Percentiles rank a stretch among this genome's conserved stretches.
These are phyloP conservation scores for Nicotiana noctiflora DNA, from an alignment of 257 asterid genomes.

Conservation along the genomic window DNA sequence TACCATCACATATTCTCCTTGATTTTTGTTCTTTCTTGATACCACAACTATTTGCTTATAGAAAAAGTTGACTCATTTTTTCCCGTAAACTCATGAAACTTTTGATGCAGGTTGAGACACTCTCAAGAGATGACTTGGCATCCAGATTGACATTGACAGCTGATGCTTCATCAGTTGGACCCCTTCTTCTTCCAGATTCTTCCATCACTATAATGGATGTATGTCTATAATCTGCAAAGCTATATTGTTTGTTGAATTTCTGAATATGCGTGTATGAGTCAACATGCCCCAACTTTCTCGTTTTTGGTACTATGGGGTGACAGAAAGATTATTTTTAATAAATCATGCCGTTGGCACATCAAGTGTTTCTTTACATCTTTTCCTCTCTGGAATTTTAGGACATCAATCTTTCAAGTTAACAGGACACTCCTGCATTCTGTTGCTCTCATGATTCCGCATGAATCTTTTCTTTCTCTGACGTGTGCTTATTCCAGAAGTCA, in stretches of 20 bases:
- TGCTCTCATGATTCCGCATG: neutral
- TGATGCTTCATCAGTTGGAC: slow-evolving; percentile 75
- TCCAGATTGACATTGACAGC: slow-evolving; percentile 83
- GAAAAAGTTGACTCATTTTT: slow-evolving; percentile 9
- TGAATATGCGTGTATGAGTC: neutral
- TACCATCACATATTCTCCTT: neutral
- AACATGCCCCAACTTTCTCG: neutral
- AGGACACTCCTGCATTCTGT: neutral
- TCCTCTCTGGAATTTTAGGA: neutral
- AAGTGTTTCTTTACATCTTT: neutral
- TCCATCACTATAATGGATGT: slow-evolving; percentile 86
- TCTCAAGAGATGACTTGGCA: slow-evolving; percentile 84
- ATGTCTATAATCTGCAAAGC: slow-evolving; percentile 13
- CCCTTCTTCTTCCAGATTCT: slow-evolving; percentile 80
- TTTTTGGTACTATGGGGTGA: neutral
- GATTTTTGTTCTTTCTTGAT: neutral
- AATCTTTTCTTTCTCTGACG: neutral
- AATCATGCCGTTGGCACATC: neutral
- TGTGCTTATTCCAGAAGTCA: neutral
- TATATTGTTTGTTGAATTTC: neutral
- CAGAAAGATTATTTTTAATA: neutral
- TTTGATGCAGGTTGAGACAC: slow-evolving; percentile 72
- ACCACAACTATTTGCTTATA: neutral
- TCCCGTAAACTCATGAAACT: slow-evolving; percentile 9
- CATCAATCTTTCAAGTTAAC: neutral